A percentile compares a stretch with the other conserved stretches of the same genome.
These are phyloP conservation scores for Hypoxylon intermedium DNA, from an alignment of 495 filamentous ascomycete species.

Conservation along the genomic window DNA sequence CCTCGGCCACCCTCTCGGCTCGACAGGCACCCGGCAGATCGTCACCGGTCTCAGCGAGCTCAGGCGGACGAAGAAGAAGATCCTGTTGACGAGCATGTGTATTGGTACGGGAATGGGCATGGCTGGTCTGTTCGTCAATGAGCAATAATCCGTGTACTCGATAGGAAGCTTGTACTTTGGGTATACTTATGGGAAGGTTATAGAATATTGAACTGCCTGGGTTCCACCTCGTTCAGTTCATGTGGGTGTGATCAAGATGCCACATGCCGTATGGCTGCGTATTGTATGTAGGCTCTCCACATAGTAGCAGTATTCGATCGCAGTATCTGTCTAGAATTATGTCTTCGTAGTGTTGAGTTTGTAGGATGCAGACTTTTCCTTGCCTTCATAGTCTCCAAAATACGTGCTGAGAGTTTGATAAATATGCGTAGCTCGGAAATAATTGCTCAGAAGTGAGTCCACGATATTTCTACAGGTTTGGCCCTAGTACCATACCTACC, in stretches of 20 bases:
- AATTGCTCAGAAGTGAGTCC: too few relatives aligned
- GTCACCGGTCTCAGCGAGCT: constrained; percentile 85
- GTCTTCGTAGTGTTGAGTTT: too few relatives aligned
- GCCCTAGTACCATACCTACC: too few relatives aligned
- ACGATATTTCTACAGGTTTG: too few relatives aligned
- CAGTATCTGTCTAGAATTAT: too few relatives aligned
- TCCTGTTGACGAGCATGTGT: constrained; percentile 86
- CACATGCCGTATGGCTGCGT: neutral
- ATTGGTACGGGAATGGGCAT: constrained; percentile 84
- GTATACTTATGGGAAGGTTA: neutral
- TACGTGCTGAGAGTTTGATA: too few relatives aligned
- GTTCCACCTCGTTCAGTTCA: neutral
- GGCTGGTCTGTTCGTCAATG: constrained; percentile 85
- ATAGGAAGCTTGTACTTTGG: neutral
- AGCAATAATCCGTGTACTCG: constrained; percentile 57
- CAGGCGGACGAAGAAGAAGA: constrained; percentile 78
- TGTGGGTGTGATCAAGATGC: constrained; percentile 2
- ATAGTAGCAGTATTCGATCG: too few relatives aligned
- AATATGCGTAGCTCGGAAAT: too few relatives aligned
- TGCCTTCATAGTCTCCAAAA: too few relatives aligned
- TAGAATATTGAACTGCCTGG: neutral
- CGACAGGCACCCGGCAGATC: constrained; percentile 81
- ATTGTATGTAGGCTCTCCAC: too few relatives aligned
- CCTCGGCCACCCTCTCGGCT: constrained; percentile 81
- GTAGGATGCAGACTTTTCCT: too few relatives aligned